Evolutionary conservation across 139 green algal species (phyloP).

Genomic region (Haematococcus lacustris): DNA sequence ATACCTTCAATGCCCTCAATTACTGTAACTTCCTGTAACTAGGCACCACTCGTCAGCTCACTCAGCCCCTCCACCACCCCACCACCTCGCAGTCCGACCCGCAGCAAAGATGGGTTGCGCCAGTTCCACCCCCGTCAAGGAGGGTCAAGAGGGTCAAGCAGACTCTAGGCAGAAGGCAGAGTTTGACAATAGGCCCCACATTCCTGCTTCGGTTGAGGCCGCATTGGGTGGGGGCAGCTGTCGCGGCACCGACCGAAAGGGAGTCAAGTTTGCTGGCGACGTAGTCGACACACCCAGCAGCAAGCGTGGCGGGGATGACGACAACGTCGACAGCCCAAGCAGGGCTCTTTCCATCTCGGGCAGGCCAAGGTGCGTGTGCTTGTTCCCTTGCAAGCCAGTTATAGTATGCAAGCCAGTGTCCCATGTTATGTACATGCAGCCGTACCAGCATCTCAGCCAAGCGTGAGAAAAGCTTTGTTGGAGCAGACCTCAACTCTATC

Average conservation of each 20-base stretch:
- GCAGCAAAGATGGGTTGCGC: slow-evolving; percentile 6
- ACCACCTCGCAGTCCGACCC: too few species aligned
- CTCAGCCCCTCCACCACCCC: too few species aligned
- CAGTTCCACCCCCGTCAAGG: slow-evolving; percentile 2
- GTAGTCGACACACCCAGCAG: slow-evolving; percentile 1
- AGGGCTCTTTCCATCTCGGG: background rate
- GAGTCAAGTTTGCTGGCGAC: slow-evolving; percentile 2
- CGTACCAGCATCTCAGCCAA: background rate
- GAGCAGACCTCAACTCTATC: slow-evolving; percentile 33
- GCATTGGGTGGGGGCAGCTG: too few species aligned
- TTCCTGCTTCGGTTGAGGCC: too few species aligned
- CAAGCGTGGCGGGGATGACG: background rate
- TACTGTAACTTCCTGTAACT: too few species aligned
- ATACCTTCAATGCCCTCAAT: too few species aligned
- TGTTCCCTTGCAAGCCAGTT: too few species aligned
- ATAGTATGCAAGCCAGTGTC: too few species aligned
- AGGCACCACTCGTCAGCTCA: too few species aligned
- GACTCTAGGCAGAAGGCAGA: too few species aligned
- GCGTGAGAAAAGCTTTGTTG: slow-evolving; percentile 13
- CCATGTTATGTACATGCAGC: slow-evolving; percentile 5
- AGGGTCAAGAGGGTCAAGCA: background rate
- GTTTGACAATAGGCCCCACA: too few species aligned
- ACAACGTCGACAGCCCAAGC: background rate
- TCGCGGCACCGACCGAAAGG: background rate
- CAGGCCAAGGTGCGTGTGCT: slow-evolving; percentile 2